These are phyloP conservation scores for Hirsutella thompsonii DNA, from an alignment of 2,329 filamentous ascomycete species.

Conservation along the genomic window DNA sequence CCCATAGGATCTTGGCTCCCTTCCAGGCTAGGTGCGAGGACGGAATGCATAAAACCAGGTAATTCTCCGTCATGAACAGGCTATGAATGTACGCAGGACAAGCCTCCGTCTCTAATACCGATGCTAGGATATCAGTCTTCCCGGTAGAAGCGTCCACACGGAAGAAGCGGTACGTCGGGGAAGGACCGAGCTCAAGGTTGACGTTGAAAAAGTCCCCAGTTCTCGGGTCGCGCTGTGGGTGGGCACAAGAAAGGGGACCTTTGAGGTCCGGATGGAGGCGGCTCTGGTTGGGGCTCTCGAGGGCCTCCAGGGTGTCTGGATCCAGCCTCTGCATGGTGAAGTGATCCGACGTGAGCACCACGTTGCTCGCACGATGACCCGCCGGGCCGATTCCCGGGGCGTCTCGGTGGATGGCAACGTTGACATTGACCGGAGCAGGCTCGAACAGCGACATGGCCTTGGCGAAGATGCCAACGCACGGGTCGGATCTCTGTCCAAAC, in stretches of 20 bases:
- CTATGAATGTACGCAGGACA: conserved; percentile 67
- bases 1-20: conserved; percentile 49
- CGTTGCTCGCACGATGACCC: conserved; percentile 20
- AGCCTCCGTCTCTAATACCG: conserved; percentile 35
- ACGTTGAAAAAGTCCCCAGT: conserved; percentile 73
- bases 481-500: conserved; percentile 62
- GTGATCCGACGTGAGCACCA: conserved; percentile 21
- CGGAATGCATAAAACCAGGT: conserved; percentile 63
- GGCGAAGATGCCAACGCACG: conserved; percentile 58
- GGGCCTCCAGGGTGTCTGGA: conserved; percentile 57
- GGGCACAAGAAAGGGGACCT: conserved; percentile 56
- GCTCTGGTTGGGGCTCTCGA: conserved; percentile 47
- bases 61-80: conserved; percentile 58
- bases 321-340: conserved; percentile 53
- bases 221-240: conserved; percentile 55
- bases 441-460: conserved; percentile 55
- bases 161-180: conserved; percentile 58
- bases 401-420: conserved; percentile 53
- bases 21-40: conserved; percentile 44
- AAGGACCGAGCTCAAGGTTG: conserved; percentile 52
- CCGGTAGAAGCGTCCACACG: conserved; percentile 47
- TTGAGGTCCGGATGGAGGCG: conserved; percentile 54
- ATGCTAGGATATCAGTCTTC: conserved; percentile 59
- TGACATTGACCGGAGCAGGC: conserved; percentile 32
- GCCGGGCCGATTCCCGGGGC: conserved; percentile 39